Evolutionary conservation across 495 filamentous ascomycete species (phyloP), one percentile per base, ranked within the genome.

Genomic region (Paragyromitra xinjiangensis): DNA sequence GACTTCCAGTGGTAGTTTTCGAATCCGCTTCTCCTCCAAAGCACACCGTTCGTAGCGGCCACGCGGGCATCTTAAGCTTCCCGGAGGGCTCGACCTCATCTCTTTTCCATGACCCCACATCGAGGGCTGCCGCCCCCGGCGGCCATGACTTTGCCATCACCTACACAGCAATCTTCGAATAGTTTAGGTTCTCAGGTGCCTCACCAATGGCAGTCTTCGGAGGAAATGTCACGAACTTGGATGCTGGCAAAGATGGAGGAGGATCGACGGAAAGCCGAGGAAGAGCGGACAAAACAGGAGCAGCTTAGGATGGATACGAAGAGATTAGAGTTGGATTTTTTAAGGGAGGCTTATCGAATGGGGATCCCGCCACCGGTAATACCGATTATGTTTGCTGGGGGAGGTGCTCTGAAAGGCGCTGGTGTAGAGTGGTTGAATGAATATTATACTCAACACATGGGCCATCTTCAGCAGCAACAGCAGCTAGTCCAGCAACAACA

Each of bases 331-430:
- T 89, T 92, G 82, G 89, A 90, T 64, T 97, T 99, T 85, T 84
- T 99, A 69, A 87, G 89, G 73, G 92, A 95, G 69, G 93, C 94
- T 42, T 83, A 97, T 73, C 86, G 88, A 71, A 90, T 92, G 34
- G 94, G 94, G 24, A 88, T 99, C 48, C 94, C 95, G 22, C 93
- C 94, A 48, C 87, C 92, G 51, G 89, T 97, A 87, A 88, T 98
- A 48, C 95, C 95, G 19, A 87, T 96, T 77, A 92, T 99, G 64
- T 97, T 98, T 82, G 91, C 92, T 12, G 93, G 92, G 50, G 91
- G 96, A 84, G 90, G 90, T 63, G 87, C 89, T 29, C 89, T 91
- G 40, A 91, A 87, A 59, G 84, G 82, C 12, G 85, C 89, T 22
- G 86, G 87, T 62, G 71, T 92, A 61, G 94, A 97, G 80, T 91